Evolutionary conservation across 768 basidiomycete species (phyloP).

Genomic region (Tylopilus sp.): DNA sequence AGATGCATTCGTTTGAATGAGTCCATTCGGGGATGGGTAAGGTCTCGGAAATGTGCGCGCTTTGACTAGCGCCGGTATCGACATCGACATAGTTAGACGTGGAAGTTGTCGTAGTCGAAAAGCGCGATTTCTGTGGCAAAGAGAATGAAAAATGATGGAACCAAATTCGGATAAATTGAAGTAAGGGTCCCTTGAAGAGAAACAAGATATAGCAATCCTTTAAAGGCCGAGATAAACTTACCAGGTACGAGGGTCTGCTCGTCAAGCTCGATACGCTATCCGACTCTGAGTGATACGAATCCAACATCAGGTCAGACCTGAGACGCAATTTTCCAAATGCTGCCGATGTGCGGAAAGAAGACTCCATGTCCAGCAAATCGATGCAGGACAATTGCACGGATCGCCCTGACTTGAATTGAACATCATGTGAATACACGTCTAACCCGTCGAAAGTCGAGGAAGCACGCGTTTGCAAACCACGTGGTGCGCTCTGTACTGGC

Average conservation of each 20-base stretch:
- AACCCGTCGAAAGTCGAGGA: constrained; percentile 32
- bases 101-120: constrained; percentile 34
- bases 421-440: constrained; percentile 30
- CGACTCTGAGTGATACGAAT: constrained; percentile 14
- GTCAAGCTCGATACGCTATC: constrained; percentile 11
- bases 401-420: constrained; percentile 12
- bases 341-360: constrained; percentile 11
- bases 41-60: neutral
- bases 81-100: constrained; percentile 31
- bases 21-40: constrained; percentile 5
- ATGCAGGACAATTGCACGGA: constrained; percentile 20
- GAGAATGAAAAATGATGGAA: neutral
- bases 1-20: neutral
- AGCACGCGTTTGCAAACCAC: constrained; percentile 20
- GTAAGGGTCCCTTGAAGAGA: neutral
- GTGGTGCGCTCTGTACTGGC: constrained; percentile 3
- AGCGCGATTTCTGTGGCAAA: constrained; percentile 30
- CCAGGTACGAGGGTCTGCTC: constrained; percentile 5
- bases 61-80: neutral
- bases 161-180: neutral
- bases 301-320: constrained; percentile 22
- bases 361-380: constrained; percentile 21
- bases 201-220: neutral
- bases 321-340: constrained; percentile 14
- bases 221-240: constrained; percentile 7